Base-by-base conservation (phyloP, 1,139 yeast species). In the Zygoascus meyerae region DNA sequence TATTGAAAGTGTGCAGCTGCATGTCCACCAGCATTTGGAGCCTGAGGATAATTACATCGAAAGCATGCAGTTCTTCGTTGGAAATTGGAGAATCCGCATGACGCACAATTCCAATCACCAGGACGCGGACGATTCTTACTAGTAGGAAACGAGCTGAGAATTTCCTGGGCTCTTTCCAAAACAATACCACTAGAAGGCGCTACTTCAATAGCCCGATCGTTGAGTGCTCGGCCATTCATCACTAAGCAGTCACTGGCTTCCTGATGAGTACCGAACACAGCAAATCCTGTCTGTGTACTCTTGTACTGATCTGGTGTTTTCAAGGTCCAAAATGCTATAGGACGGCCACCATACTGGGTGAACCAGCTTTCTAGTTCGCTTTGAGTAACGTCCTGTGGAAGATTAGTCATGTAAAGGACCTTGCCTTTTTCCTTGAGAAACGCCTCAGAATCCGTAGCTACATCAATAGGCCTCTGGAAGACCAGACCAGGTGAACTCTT, bases 61-160 rank as follows among this genome's bases (percentile, higher is more conserved):
- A 89, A 87, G 66, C 97, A 90, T 3, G 95, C 95, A 1, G 95
- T 86, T 65, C 97, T 77, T 59, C 97, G 78, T 67, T 90, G 97
- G 68, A 90, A 90, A 63, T 90, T 90, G 34, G 95, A 85, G 62
- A 90, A 90, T 1, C 97, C 96, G 71, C 97, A 90, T 5, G 92
- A 82, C 14, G 96, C 95, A 67, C 97, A 90, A 6, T 86, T 86
- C 97, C 97, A 90, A 62, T 90, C 97, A 18, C 97, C 97, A 0
- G 97, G 97, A 60, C 97, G 75, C 18, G 96, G 95, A 57, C 95
- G 76, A 64, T 89, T 89, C 59, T 89, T 89, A 43, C 86, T 81
- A 21, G 89, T 82, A 11, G 96, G 95, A 65, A 90, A 89, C 8
- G 95, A 86, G 0, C 86, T 75, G 49, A 90, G 70, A 44, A 89